A percentile compares a stretch with the other conserved stretches of the same genome.
Conservation (phyloP, 2,329 filamentous ascomycete genomes). For the Nemania serpens region DNA sequence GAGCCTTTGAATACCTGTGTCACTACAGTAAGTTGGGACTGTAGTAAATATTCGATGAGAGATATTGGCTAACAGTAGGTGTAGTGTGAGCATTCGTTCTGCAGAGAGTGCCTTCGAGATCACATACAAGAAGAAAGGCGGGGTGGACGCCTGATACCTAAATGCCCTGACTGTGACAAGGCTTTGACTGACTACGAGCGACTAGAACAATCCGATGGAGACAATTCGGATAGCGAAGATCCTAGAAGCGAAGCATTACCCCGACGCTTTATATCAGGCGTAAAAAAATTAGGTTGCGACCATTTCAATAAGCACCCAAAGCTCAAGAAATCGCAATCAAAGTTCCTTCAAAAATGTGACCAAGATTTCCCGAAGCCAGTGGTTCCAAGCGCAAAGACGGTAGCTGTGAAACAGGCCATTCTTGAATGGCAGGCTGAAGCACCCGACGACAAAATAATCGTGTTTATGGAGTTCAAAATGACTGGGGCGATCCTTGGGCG, state of each 20-base stretch:
- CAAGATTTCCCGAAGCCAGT: neutral
- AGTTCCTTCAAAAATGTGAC: constrained; percentile 20
- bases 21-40: neutral
- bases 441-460: constrained; percentile 27
- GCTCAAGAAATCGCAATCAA: neutral
- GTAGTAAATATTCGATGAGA: neutral
- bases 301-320: constrained; percentile 9
- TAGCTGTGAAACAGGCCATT: constrained; percentile 17
- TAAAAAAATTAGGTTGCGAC: constrained; percentile 1
- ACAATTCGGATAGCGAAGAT: neutral
- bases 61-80: neutral
- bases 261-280: neutral
- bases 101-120: constrained; percentile 7
- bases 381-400: constrained; percentile 22
- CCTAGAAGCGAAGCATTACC: neutral
- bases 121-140: neutral
- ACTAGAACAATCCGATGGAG: neutral
- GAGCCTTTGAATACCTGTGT: neutral
- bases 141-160: neutral
- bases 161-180: constrained; percentile 15
- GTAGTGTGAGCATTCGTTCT: constrained; percentile 22
- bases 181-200: neutral
- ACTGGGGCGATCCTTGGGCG: constrained; percentile 44
- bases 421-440: constrained; percentile 19
- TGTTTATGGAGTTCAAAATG: constrained; percentile 30